Conservation (phyloP, 345 rosid genomes). For the Gossypioides kirkii region DNA sequence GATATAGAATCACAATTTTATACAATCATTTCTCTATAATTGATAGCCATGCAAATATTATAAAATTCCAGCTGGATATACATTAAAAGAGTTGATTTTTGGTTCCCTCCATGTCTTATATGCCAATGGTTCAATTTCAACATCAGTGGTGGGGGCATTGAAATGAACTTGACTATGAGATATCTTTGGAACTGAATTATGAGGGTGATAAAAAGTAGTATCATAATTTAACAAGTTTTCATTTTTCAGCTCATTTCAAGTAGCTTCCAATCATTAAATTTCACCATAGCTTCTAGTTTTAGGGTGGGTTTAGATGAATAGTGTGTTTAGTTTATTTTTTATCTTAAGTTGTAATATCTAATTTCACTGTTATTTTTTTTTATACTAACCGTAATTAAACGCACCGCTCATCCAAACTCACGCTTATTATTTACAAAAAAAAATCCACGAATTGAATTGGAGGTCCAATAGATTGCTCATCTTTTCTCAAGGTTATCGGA, state of each 20-base stretch:
- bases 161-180: constrained; percentile 11
- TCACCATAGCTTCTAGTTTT: neutral
- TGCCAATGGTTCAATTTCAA: constrained; percentile 8
- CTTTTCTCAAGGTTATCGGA: too few species aligned
- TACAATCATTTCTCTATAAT: too few species aligned
- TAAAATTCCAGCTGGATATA: neutral
- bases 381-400: too few species aligned
- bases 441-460: too few species aligned
- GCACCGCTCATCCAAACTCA: too few species aligned
- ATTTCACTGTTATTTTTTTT: too few species aligned
- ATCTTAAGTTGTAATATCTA: too few species aligned
- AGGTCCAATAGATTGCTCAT: too few species aligned
- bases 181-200: neutral
- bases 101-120: neutral
- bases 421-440: too few species aligned
- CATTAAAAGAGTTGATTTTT: neutral
- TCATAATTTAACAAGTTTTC: neutral
- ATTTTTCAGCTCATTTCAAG: neutral
- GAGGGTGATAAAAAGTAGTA: constrained; percentile 7
- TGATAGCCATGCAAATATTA: constrained; percentile 7
- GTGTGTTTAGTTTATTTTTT: too few species aligned
- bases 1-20: too few species aligned
- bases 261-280: neutral
- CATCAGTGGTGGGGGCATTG: constrained; percentile 12
- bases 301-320: too few species aligned